Evolutionary conservation across 139 green algal species (phyloP).

Genomic region (Chlorella sp.): DNA sequence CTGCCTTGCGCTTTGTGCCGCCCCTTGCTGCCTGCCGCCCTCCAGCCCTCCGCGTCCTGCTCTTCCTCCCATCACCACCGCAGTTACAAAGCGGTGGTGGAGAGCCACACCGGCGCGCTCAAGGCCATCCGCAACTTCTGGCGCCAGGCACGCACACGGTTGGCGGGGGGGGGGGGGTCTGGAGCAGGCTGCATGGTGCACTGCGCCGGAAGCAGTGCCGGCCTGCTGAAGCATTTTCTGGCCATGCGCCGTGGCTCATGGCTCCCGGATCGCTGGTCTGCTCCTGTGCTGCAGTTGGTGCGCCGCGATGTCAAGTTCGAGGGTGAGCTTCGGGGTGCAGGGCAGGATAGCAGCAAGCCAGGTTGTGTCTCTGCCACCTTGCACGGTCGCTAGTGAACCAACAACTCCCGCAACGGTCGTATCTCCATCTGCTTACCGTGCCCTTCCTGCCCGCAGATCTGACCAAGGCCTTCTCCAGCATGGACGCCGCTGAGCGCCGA

Average conservation of each 20-base stretch:
- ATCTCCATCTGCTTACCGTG: not conserved
- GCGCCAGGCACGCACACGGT: slow-evolving; percentile 24
- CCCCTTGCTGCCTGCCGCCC: not conserved
- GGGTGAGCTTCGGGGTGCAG: not conserved
- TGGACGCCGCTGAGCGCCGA: slow-evolving; percentile 24
- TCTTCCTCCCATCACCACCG: too few species aligned
- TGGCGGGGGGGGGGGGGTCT: too few species aligned
- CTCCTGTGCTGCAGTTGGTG: not conserved
- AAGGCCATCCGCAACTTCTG: slow-evolving; percentile 55
- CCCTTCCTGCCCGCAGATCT: slow-evolving; percentile 30
- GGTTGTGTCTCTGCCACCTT: too few species aligned
- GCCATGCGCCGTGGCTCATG: too few species aligned
- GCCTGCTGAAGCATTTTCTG: too few species aligned
- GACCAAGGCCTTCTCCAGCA: slow-evolving; percentile 20
- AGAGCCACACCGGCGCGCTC: slow-evolving; percentile 49
- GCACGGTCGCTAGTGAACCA: too few species aligned
- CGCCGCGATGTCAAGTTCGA: slow-evolving; percentile 14
- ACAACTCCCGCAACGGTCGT: too few species aligned
- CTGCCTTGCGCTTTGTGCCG: not conserved
- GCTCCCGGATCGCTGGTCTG: too few species aligned
- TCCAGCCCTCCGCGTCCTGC: not conserved
- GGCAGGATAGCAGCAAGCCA: not conserved
- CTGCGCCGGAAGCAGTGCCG: too few species aligned
- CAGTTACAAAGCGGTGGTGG: slow-evolving; percentile 12
- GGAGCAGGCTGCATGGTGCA: too few species aligned